Base-by-base conservation (phyloP, 331 rosid species). In the Quercus lobata region DNA sequence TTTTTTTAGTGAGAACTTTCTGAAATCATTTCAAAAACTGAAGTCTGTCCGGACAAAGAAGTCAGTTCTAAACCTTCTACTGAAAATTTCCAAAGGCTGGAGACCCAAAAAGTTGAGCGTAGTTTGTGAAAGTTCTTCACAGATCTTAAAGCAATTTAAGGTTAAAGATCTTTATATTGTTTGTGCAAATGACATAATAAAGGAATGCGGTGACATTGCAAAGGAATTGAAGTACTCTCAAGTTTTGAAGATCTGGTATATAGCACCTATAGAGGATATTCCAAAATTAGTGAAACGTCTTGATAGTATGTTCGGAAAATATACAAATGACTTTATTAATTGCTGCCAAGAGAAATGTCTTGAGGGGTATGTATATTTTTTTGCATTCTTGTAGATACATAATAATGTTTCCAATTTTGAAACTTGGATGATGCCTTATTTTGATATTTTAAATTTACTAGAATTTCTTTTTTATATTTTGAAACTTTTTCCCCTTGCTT, bases 11-110 rank as follows among this genome's bases (percentile, higher is more conserved):
- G 90, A 89, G 46, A 72, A 72, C 61, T 90, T 93, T 77, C 69
- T 89, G 0, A 93, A 87, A 83, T 91, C 97, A 37, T 93, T 93
- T 82, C 87, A 80, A 82, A 93, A 78, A 49, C 52, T 88, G 68
- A 69, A 22, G 15, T 81, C 84, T 3, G 56, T 21, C 18, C 82
- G 49, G 9, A 58, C 41, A 37, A 89, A 83, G 83, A 84, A 87
- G 72, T 89, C 69, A 1, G 88, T 86, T 27, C 4, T 93, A 60
- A 46, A 25, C 74, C 92, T 83, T 72, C 78, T 89, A 1, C 76
- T 85, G 44, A 87, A 80, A 57, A 89, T 93, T 76, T 81, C 97
- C 14, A 1, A 19, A 19, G 96, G 97, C 3, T 91, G 97, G 97
- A 91, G 97, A 82, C 94, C 97, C 0, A 87, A 82, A 65, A 77